Base-by-base conservation (phyloP, 768 basidiomycete genomes). In the Tricholoma flavovirens region DNA sequence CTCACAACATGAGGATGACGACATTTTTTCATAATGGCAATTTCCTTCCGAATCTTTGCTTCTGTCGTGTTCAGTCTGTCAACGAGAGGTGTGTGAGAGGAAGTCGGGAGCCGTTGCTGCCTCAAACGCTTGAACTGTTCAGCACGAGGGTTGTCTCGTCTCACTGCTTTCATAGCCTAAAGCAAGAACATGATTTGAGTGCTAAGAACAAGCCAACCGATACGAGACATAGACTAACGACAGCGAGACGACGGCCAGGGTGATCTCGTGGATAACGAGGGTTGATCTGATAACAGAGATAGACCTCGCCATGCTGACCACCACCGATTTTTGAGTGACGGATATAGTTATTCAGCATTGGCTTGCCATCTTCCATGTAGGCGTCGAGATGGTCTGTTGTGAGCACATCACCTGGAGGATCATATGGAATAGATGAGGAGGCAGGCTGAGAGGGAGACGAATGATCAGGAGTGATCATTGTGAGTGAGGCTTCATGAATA, bases 21-120 rank as follows among this genome's bases (percentile, higher is more conserved):
- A 64, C 91, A 88, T 67, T 97, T 95, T 77, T 98, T 98, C 92
- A 99, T 97, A 70, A 98, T 95, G 2, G 97, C 97, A 57, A 98
- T 94, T 73, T 98, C 96, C 70, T 86, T 87, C 62, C 84, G 80
- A 59, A 97, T 93, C 74, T 93, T 92, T 60, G 83, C 79, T 66
- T 93, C 92, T 29, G 84, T 83, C 21, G 83, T 87, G 56, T 81
- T 78, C 40, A 88, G 79, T 58, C 80, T 80, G 69, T 88, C 87
- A 4, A 79, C 80, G n/a, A 90, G 72, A 22, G 83, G 78, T 0
- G 78, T 72, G 57, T 83, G 81, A 14, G 79, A 71, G 12, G 77
- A 70, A 46, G 79, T 71, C 14, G 78, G 77, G 35, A 79, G 71
- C n/a, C 76, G 73, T 35, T 62, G 61, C 36, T 68, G 63, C 22